Base-by-base conservation (phyloP, 116 monocot genomes). In the Posidonia oceanica region DNA sequence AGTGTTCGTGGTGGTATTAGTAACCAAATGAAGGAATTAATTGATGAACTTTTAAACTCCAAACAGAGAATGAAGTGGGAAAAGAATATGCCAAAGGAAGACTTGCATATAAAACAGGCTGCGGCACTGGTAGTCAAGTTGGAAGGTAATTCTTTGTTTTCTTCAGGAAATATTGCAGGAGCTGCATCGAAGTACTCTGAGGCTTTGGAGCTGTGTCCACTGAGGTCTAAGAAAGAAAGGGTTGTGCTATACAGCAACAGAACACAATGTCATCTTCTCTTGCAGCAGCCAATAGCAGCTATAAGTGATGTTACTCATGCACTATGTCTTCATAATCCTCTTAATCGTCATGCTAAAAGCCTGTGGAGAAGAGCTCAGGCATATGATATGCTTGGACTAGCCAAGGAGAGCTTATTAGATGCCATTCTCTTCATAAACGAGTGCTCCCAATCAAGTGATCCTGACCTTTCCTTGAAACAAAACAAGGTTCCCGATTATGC, bases 401-500 rank as follows among this genome's bases (percentile, higher is more conserved):
- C 84, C 3, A 94, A 94, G 71, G 94, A 94, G 72, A 94, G 94
- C 73, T 88, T 94, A 72, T 73, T 94, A 65, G 94, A 94, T 82
- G 94, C 91, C 17, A 91, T 94, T 73, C 75, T 94, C 0, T 94
- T 94, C 63, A 88, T 94, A 36, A 94, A 94, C 59, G 94, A 90
- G 64, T 90, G 87, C 23, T 88, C 91, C 12, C 90, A 88, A 64
- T 85, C 91, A 14, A 74, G 76, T 74, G 91, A 91, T 83, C 88
- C 88, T 37, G 93, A 93, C 39, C 73, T 89, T 37, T 87, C 89
- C 1, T 40, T 82, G 70, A 90, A 79, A 71, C 93, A 90, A 55
- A 93, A 87, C 57, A 98, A 88, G 78, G 91, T 99, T 74, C 99
- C 93, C 54, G 88, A 99, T 81, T 99, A 99, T 86, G 99, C 93